Percentiles rank a stretch among this genome's conserved stretches.
Conservation (phyloP, 768 basidiomycete genomes). For the Auriscalpium vulgare region DNA sequence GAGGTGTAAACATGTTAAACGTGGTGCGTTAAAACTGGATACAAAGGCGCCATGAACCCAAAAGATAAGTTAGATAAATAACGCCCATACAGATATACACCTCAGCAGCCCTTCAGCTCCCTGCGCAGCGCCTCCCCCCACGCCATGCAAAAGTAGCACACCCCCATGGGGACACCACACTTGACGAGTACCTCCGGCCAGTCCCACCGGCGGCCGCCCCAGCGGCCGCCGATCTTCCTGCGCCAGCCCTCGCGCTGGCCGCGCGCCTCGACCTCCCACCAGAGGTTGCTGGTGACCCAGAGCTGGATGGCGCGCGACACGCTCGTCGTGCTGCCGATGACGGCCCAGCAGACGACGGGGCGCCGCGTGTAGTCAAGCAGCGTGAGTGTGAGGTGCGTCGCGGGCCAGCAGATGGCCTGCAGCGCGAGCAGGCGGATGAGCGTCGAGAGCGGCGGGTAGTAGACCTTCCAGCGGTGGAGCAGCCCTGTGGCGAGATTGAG, state of each 20-base stretch:
- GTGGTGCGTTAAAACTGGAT: no score
- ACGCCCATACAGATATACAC: neutral
- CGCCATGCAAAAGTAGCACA: slow-evolving; percentile 74
- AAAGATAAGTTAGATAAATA: neutral
- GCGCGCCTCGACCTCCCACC: slow-evolving; percentile 12
- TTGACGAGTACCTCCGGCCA: slow-evolving; percentile 64
- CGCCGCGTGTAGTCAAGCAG: slow-evolving; percentile 62
- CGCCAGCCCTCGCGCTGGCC: slow-evolving; percentile 8
- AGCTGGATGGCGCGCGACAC: slow-evolving; percentile 79
- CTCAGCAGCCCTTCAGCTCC: slow-evolving; percentile 25
- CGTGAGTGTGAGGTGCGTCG: slow-evolving; percentile 77
- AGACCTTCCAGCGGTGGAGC: slow-evolving; percentile 81
- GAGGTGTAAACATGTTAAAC: no score
- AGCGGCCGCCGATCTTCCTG: slow-evolving; percentile 25
- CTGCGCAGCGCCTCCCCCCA: slow-evolving; percentile 46
- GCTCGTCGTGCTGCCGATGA: slow-evolving; percentile 84
- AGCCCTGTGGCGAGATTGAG: slow-evolving; percentile 84
- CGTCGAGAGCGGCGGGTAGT: slow-evolving; percentile 83
- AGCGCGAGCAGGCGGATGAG: slow-evolving; percentile 87
- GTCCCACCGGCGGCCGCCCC: slow-evolving; percentile 69
- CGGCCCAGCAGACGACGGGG: slow-evolving; percentile 84
- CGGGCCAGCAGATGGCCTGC: slow-evolving; percentile 95
- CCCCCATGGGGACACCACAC: slow-evolving; percentile 66
- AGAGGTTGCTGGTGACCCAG: slow-evolving; percentile 92
- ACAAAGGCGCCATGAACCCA: neutral